Percentiles rank a stretch among this genome's conserved stretches.
Conservation (phyloP, 768 basidiomycete species). For the Lanmaoa pseudosensibilis region DNA sequence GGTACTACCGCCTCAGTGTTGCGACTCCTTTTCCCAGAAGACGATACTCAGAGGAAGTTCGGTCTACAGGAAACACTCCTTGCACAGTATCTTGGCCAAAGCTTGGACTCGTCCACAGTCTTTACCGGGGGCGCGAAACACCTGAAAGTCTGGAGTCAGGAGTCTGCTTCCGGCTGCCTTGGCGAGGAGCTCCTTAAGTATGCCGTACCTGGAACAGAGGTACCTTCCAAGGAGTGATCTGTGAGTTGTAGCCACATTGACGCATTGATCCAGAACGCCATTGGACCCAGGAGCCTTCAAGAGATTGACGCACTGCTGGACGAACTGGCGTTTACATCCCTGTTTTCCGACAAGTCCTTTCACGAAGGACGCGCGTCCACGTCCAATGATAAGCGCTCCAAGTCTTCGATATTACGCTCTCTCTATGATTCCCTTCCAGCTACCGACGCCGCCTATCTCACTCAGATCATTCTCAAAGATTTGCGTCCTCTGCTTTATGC, state of each 20-base stretch:
- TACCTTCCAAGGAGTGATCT: slow-evolving; percentile 14
- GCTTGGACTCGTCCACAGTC: slow-evolving; percentile 41
- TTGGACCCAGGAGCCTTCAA: slow-evolving; percentile 36
- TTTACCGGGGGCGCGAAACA: slow-evolving; percentile 24
- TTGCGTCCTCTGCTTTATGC: slow-evolving; percentile 79
- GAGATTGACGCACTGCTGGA: slow-evolving; percentile 70
- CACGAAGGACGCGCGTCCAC: slow-evolving; percentile 32
- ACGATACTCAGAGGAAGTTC: slow-evolving; percentile 69
- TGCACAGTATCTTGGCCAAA: slow-evolving; percentile 48
- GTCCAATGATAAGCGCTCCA: slow-evolving; percentile 34
- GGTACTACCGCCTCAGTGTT: slow-evolving; percentile 63
- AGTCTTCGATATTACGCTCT: slow-evolving; percentile 43
- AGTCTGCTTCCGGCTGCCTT: slow-evolving; percentile 60
- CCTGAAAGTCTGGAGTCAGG: slow-evolving; percentile 41
- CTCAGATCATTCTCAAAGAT: slow-evolving; percentile 89
- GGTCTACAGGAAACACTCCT: slow-evolving; percentile 69
- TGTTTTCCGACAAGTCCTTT: slow-evolving; percentile 55
- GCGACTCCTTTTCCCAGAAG: slow-evolving; percentile 81
- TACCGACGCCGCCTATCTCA: slow-evolving; percentile 63
- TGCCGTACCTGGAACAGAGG: slow-evolving; percentile 36
- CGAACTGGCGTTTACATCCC: slow-evolving; percentile 68
- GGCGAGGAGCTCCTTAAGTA: slow-evolving; percentile 61
- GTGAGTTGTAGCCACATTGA: slow-evolving; percentile 5
- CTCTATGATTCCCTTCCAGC: slow-evolving; percentile 65
- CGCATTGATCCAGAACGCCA: slow-evolving; percentile 10